Percentiles rank a stretch among this genome's conserved stretches.
These are phyloP conservation scores for Ceratocystis lukuohia DNA, from an alignment of 2,329 filamentous ascomycete genomes.

Conservation along the genomic window DNA sequence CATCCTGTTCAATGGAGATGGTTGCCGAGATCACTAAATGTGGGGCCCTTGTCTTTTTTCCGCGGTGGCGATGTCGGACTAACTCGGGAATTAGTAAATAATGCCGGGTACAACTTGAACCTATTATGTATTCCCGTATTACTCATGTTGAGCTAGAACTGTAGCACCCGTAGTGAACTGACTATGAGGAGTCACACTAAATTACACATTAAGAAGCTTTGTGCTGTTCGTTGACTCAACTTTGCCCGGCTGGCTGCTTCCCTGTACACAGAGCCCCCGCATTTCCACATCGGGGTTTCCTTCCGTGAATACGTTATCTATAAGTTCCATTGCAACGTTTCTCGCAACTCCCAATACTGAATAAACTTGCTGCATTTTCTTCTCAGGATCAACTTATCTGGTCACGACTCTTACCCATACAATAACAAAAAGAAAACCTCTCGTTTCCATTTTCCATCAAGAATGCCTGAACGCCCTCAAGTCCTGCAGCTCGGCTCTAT, in stretches of 20 bases:
- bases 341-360: background rate
- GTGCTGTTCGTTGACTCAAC: too few relatives aligned
- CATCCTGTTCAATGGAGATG: background rate
- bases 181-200: too few relatives aligned
- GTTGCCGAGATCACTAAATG: background rate
- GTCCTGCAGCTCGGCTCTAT: slow-evolving; percentile 31
- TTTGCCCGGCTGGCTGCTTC: too few relatives aligned
- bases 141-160: background rate
- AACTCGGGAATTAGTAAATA: background rate
- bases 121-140: too few relatives aligned
- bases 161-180: too few relatives aligned
- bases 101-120: background rate
- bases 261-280: too few relatives aligned
- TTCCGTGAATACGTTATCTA: too few relatives aligned
- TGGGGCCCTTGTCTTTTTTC: background rate
- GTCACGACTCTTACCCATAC: background rate
- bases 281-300: too few relatives aligned
- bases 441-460: slow-evolving; percentile 20
- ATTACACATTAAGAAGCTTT: too few relatives aligned
- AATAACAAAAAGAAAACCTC: background rate
- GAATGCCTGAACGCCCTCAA: slow-evolving; percentile 22
- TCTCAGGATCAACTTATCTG: too few relatives aligned
- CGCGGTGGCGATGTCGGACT: slow-evolving; percentile 5
- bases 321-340: too few relatives aligned
- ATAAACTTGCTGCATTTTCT: background rate